These are phyloP conservation scores for Lycium barbarum DNA, from an alignment of 257 asterid species.

Conservation along the genomic window DNA sequence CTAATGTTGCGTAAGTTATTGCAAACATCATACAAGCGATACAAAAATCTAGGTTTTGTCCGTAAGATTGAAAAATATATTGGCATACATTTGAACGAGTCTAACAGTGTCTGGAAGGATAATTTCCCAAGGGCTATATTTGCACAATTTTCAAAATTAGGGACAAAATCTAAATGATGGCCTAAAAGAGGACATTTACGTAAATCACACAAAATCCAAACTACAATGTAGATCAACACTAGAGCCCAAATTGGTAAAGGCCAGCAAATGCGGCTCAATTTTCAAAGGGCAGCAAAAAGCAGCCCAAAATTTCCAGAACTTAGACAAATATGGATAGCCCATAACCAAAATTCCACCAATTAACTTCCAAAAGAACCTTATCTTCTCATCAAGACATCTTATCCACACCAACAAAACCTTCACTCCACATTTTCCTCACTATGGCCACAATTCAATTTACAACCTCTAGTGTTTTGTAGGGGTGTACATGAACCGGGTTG, in stretches of 20 bases:
- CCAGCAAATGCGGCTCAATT: not conserved
- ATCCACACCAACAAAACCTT: slow-evolving; percentile 24
- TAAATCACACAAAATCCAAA: not conserved
- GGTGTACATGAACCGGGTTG: no score
- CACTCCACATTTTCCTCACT: not conserved
- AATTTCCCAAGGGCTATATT: not conserved
- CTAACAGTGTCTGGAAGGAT: not conserved
- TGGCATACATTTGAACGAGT: not conserved
- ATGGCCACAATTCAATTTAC: slow-evolving; percentile 51
- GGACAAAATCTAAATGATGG: not conserved
- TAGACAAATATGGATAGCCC: not conserved
- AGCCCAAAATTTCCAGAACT: slow-evolving; percentile 17
- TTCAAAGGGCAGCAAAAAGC: not conserved
- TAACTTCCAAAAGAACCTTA: slow-evolving; percentile 29
- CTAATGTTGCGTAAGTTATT: not conserved
- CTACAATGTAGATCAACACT: not conserved
- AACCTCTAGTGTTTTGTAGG: not conserved
- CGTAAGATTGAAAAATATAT: not conserved
- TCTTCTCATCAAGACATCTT: slow-evolving; percentile 26
- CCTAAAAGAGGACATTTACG: not conserved
- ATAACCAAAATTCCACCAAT: slow-evolving; percentile 4
- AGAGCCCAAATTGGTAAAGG: not conserved
- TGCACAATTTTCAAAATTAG: no score
- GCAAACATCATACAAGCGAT: not conserved
- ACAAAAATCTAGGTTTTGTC: not conserved